Base-by-base conservation (phyloP, 2,329 filamentous ascomycete genomes). In the Paraphoma chrysanthemicola region DNA sequence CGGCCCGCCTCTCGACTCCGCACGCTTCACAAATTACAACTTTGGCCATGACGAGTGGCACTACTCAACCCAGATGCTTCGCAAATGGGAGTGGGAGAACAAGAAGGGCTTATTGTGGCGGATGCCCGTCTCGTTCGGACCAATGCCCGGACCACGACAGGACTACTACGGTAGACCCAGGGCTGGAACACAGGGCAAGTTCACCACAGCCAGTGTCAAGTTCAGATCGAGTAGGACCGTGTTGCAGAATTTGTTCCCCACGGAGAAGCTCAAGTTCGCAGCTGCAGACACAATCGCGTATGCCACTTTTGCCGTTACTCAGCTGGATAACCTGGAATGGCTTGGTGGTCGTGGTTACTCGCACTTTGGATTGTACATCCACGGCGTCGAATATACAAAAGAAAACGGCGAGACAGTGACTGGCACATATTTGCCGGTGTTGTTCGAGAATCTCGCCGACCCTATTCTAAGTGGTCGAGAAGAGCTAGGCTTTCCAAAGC, bases 401-500 rank as follows among this genome's bases (percentile, higher is more conserved):
- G 74, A 78, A 1, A 69, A 83, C 51, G 84, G 85, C 1, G 73
- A 75, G 0, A 72, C 78, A 0, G 64, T 86, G 1, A 72, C 72
- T 11, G 86, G 85, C 1, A 83, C 83, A 0, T 88, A 84, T 60
- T 68, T 88, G 38, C 81, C 85, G 0, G 75, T 88, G 0, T 72
- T 88, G 0, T 85, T 89, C 59, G 86, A 89, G 67, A 82, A 77
- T 48, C 68, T 85, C 1, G 76, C 85, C 0, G 87, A 90, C 59
- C 84, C 86, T 0, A 87, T 89, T 43, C 68, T 88, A 0, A 83
- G 82, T 4, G 86, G 85, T 0, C 76, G 85, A 1, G 86, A 88
- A 45, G 86, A 88, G 60, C 77, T 88, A 0, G 86, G 86, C 0
- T 85, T 88, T 80, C 85, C 85, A 0, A 88, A 88, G 71, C 59